Conservation (phyloP, 2,329 filamentous ascomycete genomes). For the Coniochaeta sp. region DNA sequence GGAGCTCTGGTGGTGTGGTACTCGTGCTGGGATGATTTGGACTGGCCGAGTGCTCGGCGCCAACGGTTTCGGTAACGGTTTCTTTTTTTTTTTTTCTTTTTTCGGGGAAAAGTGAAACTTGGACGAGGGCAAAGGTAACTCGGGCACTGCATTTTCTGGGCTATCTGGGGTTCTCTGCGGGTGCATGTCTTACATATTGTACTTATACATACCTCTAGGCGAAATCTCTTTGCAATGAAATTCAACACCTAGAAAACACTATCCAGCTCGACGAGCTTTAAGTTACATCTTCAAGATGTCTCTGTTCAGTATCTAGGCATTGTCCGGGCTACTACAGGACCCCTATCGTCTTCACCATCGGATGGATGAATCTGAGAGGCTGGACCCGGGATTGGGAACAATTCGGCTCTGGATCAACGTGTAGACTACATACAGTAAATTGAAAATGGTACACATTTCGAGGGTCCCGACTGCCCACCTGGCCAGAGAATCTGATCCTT, state of each 20-base stretch:
- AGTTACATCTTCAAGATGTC: no score
- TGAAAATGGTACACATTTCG: no score
- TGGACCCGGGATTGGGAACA: no score
- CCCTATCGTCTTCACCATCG: no score
- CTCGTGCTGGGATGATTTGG: slow-evolving; percentile 12
- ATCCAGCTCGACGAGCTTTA: neutral
- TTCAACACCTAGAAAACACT: neutral
- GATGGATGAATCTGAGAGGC: no score
- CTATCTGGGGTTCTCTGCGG: neutral
- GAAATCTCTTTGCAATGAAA: neutral
- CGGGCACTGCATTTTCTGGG: neutral
- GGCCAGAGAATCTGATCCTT: no score
- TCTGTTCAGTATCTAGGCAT: no score
- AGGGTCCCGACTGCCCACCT: no score
- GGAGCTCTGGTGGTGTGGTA: slow-evolving; percentile 8
- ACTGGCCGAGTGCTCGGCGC: slow-evolving; percentile 4
- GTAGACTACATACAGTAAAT: no score
- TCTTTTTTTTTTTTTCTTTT: slow-evolving; percentile 3
- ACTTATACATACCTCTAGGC: neutral
- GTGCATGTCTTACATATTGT: neutral
- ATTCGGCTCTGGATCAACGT: no score
- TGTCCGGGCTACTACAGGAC: no score
- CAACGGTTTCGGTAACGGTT: slow-evolving; percentile 2
- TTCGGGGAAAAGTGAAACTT: slow-evolving; percentile 4
- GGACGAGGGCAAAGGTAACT: slow-evolving; percentile 7